phyloP scores from a whole-genome alignment of 1,139 yeast genomes.

The Suhomyces wounanorum region DNA sequence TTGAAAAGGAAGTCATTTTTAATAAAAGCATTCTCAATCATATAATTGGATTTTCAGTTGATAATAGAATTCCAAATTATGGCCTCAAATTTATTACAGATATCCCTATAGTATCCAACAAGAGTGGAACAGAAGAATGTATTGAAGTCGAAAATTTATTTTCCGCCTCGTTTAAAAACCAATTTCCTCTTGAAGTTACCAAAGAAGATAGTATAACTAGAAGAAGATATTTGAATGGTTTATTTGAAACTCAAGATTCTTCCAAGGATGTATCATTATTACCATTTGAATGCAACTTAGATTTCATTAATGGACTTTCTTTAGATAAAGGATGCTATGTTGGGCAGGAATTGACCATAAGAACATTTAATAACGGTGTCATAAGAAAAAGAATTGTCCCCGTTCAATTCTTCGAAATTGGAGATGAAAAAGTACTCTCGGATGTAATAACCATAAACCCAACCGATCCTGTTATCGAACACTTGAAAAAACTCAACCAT shows the following conservation, averaged over 20 bases:
- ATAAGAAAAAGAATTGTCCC: constrained; percentile 83
- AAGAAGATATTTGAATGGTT: constrained; percentile 60
- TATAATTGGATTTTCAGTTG: constrained; percentile 47
- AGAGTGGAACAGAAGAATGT: constrained; percentile 6
- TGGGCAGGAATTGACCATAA: constrained; percentile 92
- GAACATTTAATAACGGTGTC: constrained; percentile 82
- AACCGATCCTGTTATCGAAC: constrained; percentile 21
- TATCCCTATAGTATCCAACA: constrained; percentile 15
- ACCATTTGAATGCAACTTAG: constrained; percentile 86
- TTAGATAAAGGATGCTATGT: constrained; percentile 92
- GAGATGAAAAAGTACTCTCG: constrained; percentile 16
- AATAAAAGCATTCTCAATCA: constrained; percentile 21
- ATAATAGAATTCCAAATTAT: constrained; percentile 69
- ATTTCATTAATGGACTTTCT: constrained; percentile 79
- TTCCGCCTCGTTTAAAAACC: constrained; percentile 27
- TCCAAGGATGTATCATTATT: constrained; percentile 48
- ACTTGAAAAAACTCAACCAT: constrained; percentile 20
- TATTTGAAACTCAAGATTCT: constrained; percentile 62
- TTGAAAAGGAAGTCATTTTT: constrained; percentile 36
- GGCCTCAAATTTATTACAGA: constrained; percentile 68
- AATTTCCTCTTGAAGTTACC: constrained; percentile 22
- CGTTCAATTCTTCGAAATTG: constrained; percentile 48
- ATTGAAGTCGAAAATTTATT: constrained; percentile 21
- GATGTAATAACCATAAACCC: constrained; percentile 18
- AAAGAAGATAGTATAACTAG: constrained; percentile 36